Base-by-base conservation (phyloP, 176 grass and related monocot species). In the Oryza officinalis region DNA sequence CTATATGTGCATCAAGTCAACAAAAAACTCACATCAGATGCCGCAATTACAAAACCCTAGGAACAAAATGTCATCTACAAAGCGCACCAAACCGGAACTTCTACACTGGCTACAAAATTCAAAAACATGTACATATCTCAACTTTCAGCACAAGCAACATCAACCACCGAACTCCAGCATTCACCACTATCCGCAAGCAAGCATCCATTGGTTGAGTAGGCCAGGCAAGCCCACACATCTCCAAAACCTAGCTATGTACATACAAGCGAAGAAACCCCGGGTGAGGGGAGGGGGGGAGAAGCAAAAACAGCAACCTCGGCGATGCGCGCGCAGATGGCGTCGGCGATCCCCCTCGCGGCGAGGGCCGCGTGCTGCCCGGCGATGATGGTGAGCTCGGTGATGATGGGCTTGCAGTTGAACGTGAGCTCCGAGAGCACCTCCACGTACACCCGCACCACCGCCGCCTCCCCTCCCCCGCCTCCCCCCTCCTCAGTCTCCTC, bases 341-440 rank as follows among this genome's bases (percentile, higher is more conserved):
- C 69, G 57, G 90, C 91, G 74, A 98, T 93, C 10, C 92, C 92
- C 77, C 64, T 70, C 15, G 87, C 95, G 50, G 92, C 91, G 28
- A 89, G 85, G 43, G 72, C 23, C 27, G 78, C 81, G 52, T 98
- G 89, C 72, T 95, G 86, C 0, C 86, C 95, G 0, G 95, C 95
- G 69, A 98, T 89, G 82, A 98, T 91, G 33, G 95, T 98, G 22
- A 98, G 95, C 50, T 98, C 95, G 28, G 92, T 94, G 78, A 99
- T 96, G 80, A 94, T 94, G 15, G 97, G 97, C 89, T 99, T 99
- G 74, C 93, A 99, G 87, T 99, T 99, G 93, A 96, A 94, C 70
- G 89, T 94, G 60, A 99, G 97, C 69, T 94, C 97, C 18, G 81
- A 67, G 54, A 98, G 89, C 46, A 81, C 72, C 87, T 93, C 88